Evolutionary conservation across 2,329 filamentous ascomycete species (phyloP).

Genomic region (Alternaria sp.): DNA sequence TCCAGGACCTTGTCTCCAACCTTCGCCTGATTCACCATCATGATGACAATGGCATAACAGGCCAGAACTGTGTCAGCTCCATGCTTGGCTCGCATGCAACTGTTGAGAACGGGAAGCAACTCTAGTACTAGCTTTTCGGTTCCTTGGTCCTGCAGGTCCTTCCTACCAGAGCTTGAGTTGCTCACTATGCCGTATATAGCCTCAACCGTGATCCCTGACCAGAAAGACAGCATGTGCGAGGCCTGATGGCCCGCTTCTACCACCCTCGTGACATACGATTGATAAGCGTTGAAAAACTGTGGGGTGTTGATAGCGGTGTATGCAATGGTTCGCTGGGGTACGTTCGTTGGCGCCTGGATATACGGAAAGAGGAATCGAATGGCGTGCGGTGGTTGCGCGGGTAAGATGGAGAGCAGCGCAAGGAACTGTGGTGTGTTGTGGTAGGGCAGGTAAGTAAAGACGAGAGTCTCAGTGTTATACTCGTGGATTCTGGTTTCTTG

Average conservation of each 20-base stretch:
- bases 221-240: slow-evolving; percentile 82
- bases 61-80: slow-evolving; percentile 82
- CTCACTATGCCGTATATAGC: slow-evolving; percentile 85
- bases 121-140: slow-evolving; percentile 78
- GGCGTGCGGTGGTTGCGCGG: slow-evolving; percentile 73
- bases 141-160: slow-evolving; percentile 78
- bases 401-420: slow-evolving; percentile 86
- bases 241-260: slow-evolving; percentile 77
- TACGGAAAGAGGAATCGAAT: slow-evolving; percentile 90
- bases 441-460: slow-evolving; percentile 91
- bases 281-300: slow-evolving; percentile 77
- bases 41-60: slow-evolving; percentile 88
- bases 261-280: slow-evolving; percentile 78
- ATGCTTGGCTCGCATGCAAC: slow-evolving; percentile 77
- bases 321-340: slow-evolving; percentile 82
- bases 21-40: slow-evolving; percentile 82
- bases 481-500: slow-evolving; percentile 73
- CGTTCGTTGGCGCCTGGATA: slow-evolving; percentile 75
- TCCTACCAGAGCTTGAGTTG: slow-evolving; percentile 75
- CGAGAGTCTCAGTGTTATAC: slow-evolving; percentile 78
- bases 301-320: slow-evolving; percentile 82
- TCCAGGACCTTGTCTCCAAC: slow-evolving; percentile 83
- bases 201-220: slow-evolving; percentile 88
- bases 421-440: slow-evolving; percentile 86
- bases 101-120: slow-evolving; percentile 74